Evolutionary conservation across 1,284 basidiomycete species (phyloP), one percentile per base, ranked within the genome.

Genomic region (Macrocybe sp.): DNA sequence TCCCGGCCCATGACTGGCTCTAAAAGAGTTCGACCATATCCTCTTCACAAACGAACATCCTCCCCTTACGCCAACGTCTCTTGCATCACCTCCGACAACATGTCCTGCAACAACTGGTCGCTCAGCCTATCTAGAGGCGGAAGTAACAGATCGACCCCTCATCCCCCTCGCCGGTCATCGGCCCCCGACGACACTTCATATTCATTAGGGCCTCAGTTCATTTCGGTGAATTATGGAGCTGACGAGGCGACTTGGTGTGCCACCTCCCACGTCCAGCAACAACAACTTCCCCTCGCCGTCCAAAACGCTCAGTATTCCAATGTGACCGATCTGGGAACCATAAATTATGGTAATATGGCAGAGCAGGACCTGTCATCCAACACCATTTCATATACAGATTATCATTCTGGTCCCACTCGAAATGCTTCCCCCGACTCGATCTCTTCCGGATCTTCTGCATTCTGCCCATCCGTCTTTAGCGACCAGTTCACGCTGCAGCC

Each of bases 11-110:
- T 62, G 12, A 64, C 67, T 55, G 62, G 65, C 53, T 61, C 60
- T 37, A 64, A 64, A 57, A 66, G 66, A 55, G 58, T 58, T 52
- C 64, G 61, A 56, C 68, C 66, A 42, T 68, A 69, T 52, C 67
- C 62, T 52, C 54, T 56, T 48, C 44, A 53, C 41, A 55, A 59
- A 52, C 62, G 57, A 56, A 53, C 59, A 33, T 48, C 40, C 48
- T 59, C 51, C 53, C 53, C 57, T 52, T 44, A 69, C 68, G 66
- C 59, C 68, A 45, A 61, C 36, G 41, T 32, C 41, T 8, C 30
- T 42, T 32, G 41, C 41, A n/a, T 42, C 41, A n/a, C 41, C 41
- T 32, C 41, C 30, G 8, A 30, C 41, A 32, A 42, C 41, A 22
- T 32, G 34, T 32, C 31, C 41, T 64, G 63, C 52, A 59, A 55